Base-by-base conservation (phyloP, 208 protist genomes). In the Wallacemonas collosoma region DNA sequence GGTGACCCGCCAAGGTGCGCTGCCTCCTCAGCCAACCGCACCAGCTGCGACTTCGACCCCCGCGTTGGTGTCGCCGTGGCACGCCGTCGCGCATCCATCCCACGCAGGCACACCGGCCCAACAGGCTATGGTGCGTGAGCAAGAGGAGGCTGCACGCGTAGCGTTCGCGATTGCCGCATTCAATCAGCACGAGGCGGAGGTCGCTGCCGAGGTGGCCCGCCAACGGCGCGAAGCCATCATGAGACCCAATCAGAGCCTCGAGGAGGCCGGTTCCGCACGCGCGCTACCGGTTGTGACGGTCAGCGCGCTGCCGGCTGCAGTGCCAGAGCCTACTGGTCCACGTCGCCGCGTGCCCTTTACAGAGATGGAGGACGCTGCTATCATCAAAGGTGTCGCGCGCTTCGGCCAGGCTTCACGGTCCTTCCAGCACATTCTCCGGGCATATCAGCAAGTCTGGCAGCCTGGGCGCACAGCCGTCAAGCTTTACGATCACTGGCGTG, bases 401-500 rank as follows among this genome's bases (percentile, higher is more conserved):
- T 94, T 86, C 62, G 82, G 80, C 14, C 69, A 81, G 64, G 70
- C 73, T 5, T 68, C 81, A 9, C 68, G 80, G 8, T 48, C 76
- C 44, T 96, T 96, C 68, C 68, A 80, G 26, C 82, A 77, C 47
- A 96, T 96, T 65, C 81, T 82, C 55, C 72, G 82, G 47, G 80
- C 82, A 68, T 93, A 86, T 74, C 75, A 68, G 35, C 17, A 14
- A 17, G 87, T 91, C 11, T 94, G 87, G 88, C 82, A 81, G 66
- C 75, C 56, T 15, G 82, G 75, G 9, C 81, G 91, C 38, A 94
- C 89, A 1, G 50, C 88, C 9, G 77, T 60, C 26, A 77, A 91
- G 64, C 71, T 96, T 67, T 93, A 86, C 68, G 87, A 96, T 67
- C 91, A 96, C 76, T 96, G 91, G 91, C 85, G 91, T 7, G 91